Conservation (phyloP, 2,329 filamentous ascomycete species). For the Fusarium fujikuroi region DNA sequence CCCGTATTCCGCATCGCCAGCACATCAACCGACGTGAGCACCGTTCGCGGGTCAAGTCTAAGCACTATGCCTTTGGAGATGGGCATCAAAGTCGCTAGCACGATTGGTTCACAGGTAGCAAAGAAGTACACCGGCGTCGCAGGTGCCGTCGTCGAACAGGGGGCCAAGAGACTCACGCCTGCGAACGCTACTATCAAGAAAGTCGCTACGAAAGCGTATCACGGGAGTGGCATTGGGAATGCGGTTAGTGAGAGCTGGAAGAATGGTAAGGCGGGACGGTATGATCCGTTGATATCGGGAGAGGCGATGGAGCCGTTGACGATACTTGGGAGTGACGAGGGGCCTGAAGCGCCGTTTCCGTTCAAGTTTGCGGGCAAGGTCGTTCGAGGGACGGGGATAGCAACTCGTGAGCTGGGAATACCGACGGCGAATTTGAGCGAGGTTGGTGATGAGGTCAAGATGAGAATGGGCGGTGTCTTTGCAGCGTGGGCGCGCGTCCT, state of each 20-base stretch:
- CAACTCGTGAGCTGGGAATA: conserved; percentile 54
- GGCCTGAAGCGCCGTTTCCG: conserved; percentile 65
- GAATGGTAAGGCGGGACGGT: conserved; percentile 52
- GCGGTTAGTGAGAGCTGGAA: conserved; percentile 49
- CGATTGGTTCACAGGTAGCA: conserved; percentile 58
- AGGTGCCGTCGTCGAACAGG: conserved; percentile 53
- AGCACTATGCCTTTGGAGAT: conserved; percentile 73
- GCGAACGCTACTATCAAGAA: conserved; percentile 47
- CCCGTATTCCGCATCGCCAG: conserved; percentile 77
- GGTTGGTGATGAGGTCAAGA: conserved; percentile 62
- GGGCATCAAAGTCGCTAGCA: conserved; percentile 66
- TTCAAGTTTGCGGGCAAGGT: conserved; percentile 62
- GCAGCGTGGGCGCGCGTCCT: conserved; percentile 70
- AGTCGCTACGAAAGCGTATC: conserved; percentile 54
- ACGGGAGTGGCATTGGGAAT: conserved; percentile 42
- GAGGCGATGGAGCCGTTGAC: conserved; percentile 46
- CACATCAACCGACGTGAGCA: conserved; percentile 68
- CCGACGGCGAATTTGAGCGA: conserved; percentile 66
- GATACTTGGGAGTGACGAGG: conserved; percentile 60
- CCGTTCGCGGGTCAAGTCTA: conserved; percentile 72
- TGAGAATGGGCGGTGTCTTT: conserved; percentile 69
- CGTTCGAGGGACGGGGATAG: conserved; percentile 56
- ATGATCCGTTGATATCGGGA: conserved; percentile 50
- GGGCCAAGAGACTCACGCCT: conserved; percentile 52
- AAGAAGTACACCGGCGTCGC: conserved; percentile 56